phyloP scores from a whole-genome alignment of 2,329 filamentous ascomycete species.

The Chaetomiaceae sp. region DNA sequence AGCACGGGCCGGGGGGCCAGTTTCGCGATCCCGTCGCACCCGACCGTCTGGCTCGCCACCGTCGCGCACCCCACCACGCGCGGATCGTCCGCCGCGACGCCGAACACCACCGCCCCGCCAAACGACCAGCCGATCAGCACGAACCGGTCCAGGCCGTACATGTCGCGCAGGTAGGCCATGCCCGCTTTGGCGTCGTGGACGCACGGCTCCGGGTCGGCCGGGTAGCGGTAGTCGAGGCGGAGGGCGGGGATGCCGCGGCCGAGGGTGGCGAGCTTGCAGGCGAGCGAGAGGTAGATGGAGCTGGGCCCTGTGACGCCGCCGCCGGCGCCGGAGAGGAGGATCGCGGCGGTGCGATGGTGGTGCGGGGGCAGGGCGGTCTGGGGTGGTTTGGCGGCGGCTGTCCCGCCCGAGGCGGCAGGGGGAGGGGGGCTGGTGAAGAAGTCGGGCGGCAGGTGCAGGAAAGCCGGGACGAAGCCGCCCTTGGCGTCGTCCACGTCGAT shows the following conservation, averaged over 20 bases:
- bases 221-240: constrained; percentile 37
- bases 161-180: constrained; percentile 34
- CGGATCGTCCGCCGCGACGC: constrained; percentile 31
- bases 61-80: constrained; percentile 34
- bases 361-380: constrained; percentile 1
- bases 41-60: constrained; percentile 37
- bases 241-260: constrained; percentile 34
- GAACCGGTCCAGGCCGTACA: constrained; percentile 32
- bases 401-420: constrained; percentile 20
- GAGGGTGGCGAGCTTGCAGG: constrained; percentile 37
- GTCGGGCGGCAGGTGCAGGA: constrained; percentile 33
- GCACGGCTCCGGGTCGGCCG: constrained; percentile 31
- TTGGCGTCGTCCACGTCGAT: constrained; percentile 18
- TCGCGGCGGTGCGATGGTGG: constrained; percentile 22
- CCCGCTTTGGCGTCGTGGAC: constrained; percentile 34
- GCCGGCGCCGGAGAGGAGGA: constrained; percentile 26
- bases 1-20: constrained; percentile 35
- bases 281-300: constrained; percentile 38
- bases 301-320: constrained; percentile 28
- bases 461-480: constrained; percentile 27
- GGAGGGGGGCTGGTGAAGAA: constrained; percentile 18
- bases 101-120: constrained; percentile 39
- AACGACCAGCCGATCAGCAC: constrained; percentile 42
- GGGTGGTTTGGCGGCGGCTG: constrained; percentile 29
- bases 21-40: constrained; percentile 32